Evolutionary conservation across 371 early-diverging fungal species (phyloP).

Genomic region (Zychaea mexicana): DNA sequence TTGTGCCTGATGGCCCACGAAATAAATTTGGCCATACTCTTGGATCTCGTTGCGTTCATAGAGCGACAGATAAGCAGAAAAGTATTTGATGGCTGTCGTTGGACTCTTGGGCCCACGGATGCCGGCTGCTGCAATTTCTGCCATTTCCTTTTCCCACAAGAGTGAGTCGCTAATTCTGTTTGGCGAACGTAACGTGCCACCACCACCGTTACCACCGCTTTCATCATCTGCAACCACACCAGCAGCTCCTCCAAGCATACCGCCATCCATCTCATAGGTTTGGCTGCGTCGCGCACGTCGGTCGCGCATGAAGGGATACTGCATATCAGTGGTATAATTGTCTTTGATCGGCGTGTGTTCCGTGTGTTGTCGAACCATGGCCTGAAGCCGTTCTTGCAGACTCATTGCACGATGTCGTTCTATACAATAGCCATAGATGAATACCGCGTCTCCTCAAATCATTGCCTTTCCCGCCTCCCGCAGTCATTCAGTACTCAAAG

Average conservation of each 20-base stretch:
- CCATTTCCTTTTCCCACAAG: constrained; percentile 29
- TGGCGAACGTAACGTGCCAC: constrained; percentile 12
- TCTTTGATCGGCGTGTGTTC: constrained; percentile 17
- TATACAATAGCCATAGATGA: not conserved
- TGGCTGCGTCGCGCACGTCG: constrained; percentile 17
- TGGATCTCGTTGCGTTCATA: constrained; percentile 81
- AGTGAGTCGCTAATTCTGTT: constrained; percentile 26
- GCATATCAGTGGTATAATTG: constrained; percentile 14
- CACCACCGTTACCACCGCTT: not conserved
- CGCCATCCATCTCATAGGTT: constrained; percentile 7
- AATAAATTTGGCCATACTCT: constrained; percentile 75
- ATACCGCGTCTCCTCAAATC: not conserved
- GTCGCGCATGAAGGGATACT: constrained; percentile 12
- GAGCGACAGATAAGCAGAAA: constrained; percentile 58
- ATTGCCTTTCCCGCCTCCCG: not conserved
- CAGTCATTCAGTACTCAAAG: no score
- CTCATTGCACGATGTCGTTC: constrained; percentile 28
- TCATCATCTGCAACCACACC: not conserved
- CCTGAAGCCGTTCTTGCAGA: constrained; percentile 35
- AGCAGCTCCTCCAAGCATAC: not conserved
- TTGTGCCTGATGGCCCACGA: constrained; percentile 67
- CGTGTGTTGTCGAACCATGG: constrained; percentile 33
- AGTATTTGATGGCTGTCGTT: constrained; percentile 42
- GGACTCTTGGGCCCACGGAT: constrained; percentile 40
- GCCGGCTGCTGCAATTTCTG: constrained; percentile 17